Conservation (phyloP, 2,329 filamentous ascomycete genomes). For the Hypoxylon sp. region DNA sequence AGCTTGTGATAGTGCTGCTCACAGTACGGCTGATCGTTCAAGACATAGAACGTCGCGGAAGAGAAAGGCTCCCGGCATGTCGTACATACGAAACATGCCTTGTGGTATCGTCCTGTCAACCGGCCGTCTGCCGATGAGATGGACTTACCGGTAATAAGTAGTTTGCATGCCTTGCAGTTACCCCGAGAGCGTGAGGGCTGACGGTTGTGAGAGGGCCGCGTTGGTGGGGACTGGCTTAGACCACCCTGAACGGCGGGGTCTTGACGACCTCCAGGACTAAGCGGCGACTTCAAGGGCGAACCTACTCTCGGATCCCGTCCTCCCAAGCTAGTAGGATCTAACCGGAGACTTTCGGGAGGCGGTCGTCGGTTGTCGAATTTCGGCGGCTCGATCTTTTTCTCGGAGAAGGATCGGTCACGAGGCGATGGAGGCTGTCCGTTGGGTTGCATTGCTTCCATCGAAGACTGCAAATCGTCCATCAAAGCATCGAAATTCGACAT, state of each 20-base stretch:
- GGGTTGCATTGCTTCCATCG: slow-evolving; percentile 58
- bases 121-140: slow-evolving; percentile 94
- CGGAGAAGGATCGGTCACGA: slow-evolving; percentile 36
- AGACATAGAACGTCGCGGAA: slow-evolving; percentile 92
- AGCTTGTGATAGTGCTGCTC: slow-evolving; percentile 91
- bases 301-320: slow-evolving; percentile 35
- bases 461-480: slow-evolving; percentile 68
- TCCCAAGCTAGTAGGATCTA: slow-evolving; percentile 51
- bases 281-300: slow-evolving; percentile 44
- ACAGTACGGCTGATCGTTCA: slow-evolving; percentile 89
- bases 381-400: slow-evolving; percentile 16
- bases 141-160: slow-evolving; percentile 87
- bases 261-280: slow-evolving; percentile 41
- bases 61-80: slow-evolving; percentile 85
- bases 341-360: slow-evolving; percentile 43
- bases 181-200: slow-evolving; percentile 69
- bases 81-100: slow-evolving; percentile 91
- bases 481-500: slow-evolving; percentile 60
- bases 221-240: slow-evolving; percentile 44
- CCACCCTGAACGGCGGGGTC: slow-evolving; percentile 45
- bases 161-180: slow-evolving; percentile 84
- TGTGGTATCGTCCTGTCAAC: slow-evolving; percentile 93
- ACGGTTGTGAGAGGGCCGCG: slow-evolving; percentile 54
- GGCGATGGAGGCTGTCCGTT: slow-evolving; percentile 47
- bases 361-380: slow-evolving; percentile 24